Evolutionary conservation across 805 yeast species (phyloP).

Genomic region (Priceomyces fermenticarens): DNA sequence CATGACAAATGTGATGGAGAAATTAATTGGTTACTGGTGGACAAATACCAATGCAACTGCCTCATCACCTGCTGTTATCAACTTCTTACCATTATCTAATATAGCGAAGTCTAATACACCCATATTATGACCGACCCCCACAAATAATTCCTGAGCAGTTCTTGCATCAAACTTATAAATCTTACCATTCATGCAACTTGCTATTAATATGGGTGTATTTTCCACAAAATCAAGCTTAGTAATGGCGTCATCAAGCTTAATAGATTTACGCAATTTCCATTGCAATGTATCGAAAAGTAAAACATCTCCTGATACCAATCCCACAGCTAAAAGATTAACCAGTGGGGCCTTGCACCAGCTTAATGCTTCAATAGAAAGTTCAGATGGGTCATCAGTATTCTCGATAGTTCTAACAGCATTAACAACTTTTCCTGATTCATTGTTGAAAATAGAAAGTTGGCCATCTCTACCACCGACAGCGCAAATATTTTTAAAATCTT

Average conservation of each 20-base stretch:
- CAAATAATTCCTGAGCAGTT: slow-evolving; percentile 73
- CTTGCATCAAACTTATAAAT: slow-evolving; percentile 87
- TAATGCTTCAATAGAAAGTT: slow-evolving; percentile 54
- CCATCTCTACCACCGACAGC: slow-evolving; percentile 93
- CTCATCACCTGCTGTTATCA: slow-evolving; percentile 95
- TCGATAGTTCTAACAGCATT: slow-evolving; percentile 66
- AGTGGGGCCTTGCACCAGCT: slow-evolving; percentile 67
- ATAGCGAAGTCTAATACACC: slow-evolving; percentile 86
- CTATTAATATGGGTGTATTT: slow-evolving; percentile 57
- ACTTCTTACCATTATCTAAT: slow-evolving; percentile 59
- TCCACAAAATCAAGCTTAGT: slow-evolving; percentile 73
- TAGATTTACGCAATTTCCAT: slow-evolving; percentile 78
- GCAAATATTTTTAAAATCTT: slow-evolving; percentile 49
- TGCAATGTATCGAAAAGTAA: slow-evolving; percentile 76
- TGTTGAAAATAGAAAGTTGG: slow-evolving; percentile 71
- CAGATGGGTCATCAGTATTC: slow-evolving; percentile 42
- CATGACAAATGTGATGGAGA: slow-evolving; percentile 1
- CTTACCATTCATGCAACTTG: slow-evolving; percentile 80
- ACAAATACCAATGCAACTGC: slow-evolving; percentile 80
- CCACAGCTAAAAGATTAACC: slow-evolving; percentile 67
- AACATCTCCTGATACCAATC: slow-evolving; percentile 87
- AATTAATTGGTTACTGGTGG: slow-evolving; percentile 4
- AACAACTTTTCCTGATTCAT: slow-evolving; percentile 68
- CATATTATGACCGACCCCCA: slow-evolving; percentile 89
- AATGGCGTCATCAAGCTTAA: slow-evolving; percentile 75